Base-by-base conservation (phyloP, 2,329 filamentous ascomycete genomes). In the Dactylellina parvicollis region DNA sequence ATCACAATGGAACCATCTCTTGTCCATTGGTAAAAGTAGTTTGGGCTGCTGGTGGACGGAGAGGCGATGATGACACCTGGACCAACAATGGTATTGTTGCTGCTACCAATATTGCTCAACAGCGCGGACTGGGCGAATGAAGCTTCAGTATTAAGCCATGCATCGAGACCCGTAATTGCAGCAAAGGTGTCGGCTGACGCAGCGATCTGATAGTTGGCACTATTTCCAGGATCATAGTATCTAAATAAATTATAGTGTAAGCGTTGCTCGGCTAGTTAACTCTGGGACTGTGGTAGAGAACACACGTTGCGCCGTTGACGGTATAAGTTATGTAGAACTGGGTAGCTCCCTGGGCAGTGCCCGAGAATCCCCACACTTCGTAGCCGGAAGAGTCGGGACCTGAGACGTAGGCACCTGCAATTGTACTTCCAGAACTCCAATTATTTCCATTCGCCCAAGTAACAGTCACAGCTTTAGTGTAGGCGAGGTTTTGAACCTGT, bases 21-120 rank as follows among this genome's bases (percentile, higher is more conserved):
- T 32, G 82, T 79, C 82, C 82, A 83, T 76, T 83, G 82, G 75
- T 80, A 83, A 76, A 80, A 83, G 75, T 83, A 83, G 66, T 83
- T 79, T 12, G 82, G 82, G 24, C 78, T 77, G 2, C 79, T 72
- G 28, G 77, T 79, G 10, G 80, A 82, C 81, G 82, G 64, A 69
- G 82, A 83, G 22, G 82, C 82, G 34, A 83, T 77, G 1, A 83
- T 81, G 2, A 80, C 81, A 47, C 82, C 82, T 4, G 56, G 49
- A 9, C 30, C 32, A 16, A 71, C 59, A 46, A 71, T 30, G 2
- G 66, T 71, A 36, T 71, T 71, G 49, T 62, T 62, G 36, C 42
- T 59, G 40, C 66, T 71, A 36, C 66, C 66, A 16, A 71, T 71
- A 24, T 71, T 71, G 4, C 20, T 55, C 32, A 49, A 20, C 20